phyloP scores from a whole-genome alignment of 331 rosid species.

The Malus hybrid region DNA sequence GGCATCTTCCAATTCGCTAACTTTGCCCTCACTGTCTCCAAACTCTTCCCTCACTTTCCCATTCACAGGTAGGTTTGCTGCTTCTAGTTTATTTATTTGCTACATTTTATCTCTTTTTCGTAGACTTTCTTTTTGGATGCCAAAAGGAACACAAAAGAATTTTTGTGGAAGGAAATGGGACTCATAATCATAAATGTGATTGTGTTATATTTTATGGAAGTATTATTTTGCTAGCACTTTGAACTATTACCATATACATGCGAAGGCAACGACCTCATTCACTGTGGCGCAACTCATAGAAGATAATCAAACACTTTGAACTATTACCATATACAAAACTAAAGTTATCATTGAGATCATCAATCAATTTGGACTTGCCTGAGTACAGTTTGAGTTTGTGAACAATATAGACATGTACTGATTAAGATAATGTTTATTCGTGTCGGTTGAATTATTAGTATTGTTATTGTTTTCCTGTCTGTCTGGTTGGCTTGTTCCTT shows the following conservation, averaged over 20 bases:
- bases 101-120: neutral
- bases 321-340: too few species aligned
- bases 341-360: constrained; percentile 15
- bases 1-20: constrained; percentile 61
- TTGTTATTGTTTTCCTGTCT: neutral
- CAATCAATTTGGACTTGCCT: constrained; percentile 15
- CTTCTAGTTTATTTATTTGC: neutral
- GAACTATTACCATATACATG: neutral
- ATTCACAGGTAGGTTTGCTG: constrained; percentile 64
- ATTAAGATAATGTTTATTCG: neutral
- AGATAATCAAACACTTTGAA: too few species aligned
- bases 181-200: too few species aligned
- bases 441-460: neutral
- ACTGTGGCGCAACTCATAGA: constrained; percentile 12
- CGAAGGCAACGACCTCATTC: neutral
- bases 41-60: constrained; percentile 59
- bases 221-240: neutral
- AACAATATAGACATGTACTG: neutral
- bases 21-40: constrained; percentile 38
- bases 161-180: too few species aligned
- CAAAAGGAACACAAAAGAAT: neutral
- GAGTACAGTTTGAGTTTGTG: neutral
- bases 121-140: neutral
- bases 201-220: neutral
- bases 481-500: constrained; percentile 6